These are phyloP conservation scores for Zopfia rhizophila DNA, from an alignment of 2,329 filamentous ascomycete species.

Conservation along the genomic window DNA sequence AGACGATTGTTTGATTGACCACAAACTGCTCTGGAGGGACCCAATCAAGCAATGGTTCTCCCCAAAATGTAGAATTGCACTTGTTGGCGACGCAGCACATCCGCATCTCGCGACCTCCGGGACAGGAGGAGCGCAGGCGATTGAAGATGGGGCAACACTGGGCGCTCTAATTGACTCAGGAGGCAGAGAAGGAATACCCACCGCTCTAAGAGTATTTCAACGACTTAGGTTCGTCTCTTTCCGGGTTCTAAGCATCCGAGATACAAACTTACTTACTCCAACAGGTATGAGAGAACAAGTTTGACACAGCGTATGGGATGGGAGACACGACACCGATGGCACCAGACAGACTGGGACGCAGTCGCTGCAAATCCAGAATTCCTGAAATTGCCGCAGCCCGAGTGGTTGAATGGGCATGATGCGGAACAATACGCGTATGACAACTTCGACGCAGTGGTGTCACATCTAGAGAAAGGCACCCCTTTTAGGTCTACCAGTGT, in stretches of 20 bases:
- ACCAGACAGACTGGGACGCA: slow-evolving; percentile 16
- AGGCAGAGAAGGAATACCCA: too few species aligned
- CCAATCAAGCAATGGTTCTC: slow-evolving; percentile 18
- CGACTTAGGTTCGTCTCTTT: too few species aligned
- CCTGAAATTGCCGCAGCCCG: slow-evolving; percentile 14
- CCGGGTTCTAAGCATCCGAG: too few species aligned
- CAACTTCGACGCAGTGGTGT: slow-evolving; percentile 6
- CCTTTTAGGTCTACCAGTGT: slow-evolving; percentile 9
- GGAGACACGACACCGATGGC: slow-evolving; percentile 17
- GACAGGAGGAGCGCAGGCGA: slow-evolving; percentile 17
- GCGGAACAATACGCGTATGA: slow-evolving; percentile 13
- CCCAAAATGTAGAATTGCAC: slow-evolving; percentile 1
- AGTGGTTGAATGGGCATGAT: slow-evolving; percentile 16
- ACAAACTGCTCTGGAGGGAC: slow-evolving; percentile 21
- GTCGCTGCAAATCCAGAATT: slow-evolving; percentile 9
- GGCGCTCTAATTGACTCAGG: too few species aligned
- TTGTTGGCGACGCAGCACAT: slow-evolving; percentile 23
- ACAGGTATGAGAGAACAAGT: slow-evolving; percentile 12
- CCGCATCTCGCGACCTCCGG: slow-evolving; percentile 18
- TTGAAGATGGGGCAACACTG: slow-evolving; percentile 21
- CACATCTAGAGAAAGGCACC: slow-evolving; percentile 1
- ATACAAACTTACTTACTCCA: too few species aligned
- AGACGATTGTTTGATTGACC: slow-evolving; percentile 14
- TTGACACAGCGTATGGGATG: slow-evolving; percentile 19
- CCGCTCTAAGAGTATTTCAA: too few species aligned